Percentiles rank a stretch among this genome's conserved stretches.
phyloP scores from a whole-genome alignment of 2,329 filamentous ascomycete species.

The Lecanicillium sp. region DNA sequence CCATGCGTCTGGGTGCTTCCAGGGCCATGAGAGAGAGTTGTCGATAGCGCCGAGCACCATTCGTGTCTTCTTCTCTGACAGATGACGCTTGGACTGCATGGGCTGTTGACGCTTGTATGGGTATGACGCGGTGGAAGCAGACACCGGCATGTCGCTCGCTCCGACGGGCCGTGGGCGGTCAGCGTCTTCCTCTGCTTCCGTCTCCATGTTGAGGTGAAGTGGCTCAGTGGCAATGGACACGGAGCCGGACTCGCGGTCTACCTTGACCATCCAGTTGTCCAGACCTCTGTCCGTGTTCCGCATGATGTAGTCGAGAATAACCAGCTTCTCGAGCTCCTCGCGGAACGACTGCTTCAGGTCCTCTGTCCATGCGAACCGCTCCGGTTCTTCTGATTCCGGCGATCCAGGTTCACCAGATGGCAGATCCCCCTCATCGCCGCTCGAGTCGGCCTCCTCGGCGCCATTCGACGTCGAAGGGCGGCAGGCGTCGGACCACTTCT shows the following conservation, averaged over 20 bases:
- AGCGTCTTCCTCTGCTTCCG: conserved; percentile 36
- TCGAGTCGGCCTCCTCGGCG: conserved; percentile 58
- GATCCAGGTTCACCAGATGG: conserved; percentile 31
- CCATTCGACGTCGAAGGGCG: conserved; percentile 50
- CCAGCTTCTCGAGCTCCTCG: conserved; percentile 92
- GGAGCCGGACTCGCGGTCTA: conserved; percentile 76
- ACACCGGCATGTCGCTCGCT: conserved; percentile 35
- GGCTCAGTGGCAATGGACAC: conserved; percentile 85
- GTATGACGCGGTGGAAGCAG: conserved; percentile 42
- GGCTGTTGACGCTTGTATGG: conserved; percentile 75
- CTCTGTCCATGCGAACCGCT: conserved; percentile 80
- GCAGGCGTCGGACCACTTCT: conserved; percentile 73
- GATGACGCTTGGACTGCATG: conserved; percentile 62
- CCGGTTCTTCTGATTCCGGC: conserved; percentile 47
- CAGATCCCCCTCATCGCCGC: conserved; percentile 43
- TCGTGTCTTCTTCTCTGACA: conserved; percentile 44
- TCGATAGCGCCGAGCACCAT: conserved; percentile 90
- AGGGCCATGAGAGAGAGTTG: conserved; percentile 96
- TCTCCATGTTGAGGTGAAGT: conserved; percentile 57
- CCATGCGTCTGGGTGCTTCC: conserved; percentile 95
- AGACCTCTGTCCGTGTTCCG: conserved; percentile 93
- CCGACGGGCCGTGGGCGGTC: conserved; percentile 58
- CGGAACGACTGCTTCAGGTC: conserved; percentile 83
- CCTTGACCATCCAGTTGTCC: conserved; percentile 99
- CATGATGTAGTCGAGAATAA: conserved; percentile 99